Conservation (phyloP, 345 rosid species). For the Sonneratia caseolaris region DNA sequence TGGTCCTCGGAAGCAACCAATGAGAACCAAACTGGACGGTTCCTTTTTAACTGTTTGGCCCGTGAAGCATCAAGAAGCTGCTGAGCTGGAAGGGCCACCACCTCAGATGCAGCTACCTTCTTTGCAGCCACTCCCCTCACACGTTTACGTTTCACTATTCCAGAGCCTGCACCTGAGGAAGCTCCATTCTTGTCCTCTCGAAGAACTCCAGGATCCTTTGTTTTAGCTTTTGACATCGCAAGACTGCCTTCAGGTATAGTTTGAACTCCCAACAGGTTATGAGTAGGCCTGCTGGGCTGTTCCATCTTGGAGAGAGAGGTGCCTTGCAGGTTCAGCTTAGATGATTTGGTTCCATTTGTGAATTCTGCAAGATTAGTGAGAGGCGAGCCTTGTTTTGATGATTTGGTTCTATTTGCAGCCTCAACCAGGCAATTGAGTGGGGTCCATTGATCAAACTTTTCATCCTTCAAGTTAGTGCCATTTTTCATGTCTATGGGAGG, state of each 20-base stretch:
- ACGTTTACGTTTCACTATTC: constrained; percentile 40
- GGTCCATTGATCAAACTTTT: constrained; percentile 56
- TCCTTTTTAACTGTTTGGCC: constrained; percentile 29
- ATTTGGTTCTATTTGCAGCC: constrained; percentile 68
- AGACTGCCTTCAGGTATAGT: constrained; percentile 20
- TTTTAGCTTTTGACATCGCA: constrained; percentile 26
- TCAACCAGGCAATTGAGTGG: constrained; percentile 70
- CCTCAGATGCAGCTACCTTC: constrained; percentile 28
- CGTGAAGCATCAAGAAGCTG: constrained; percentile 33
- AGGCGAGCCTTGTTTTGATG: constrained; percentile 26
- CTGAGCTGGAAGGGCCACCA: constrained; percentile 27
- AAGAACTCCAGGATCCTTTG: constrained; percentile 30
- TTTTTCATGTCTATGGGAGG: constrained; percentile 17
- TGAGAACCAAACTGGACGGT: constrained; percentile 58
- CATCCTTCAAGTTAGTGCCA: constrained; percentile 31
- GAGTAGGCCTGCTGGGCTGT: constrained; percentile 11
- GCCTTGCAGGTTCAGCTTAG: constrained; percentile 36
- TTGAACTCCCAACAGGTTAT: constrained; percentile 20
- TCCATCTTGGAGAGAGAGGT: constrained; percentile 25
- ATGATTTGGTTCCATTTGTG: constrained; percentile 51
- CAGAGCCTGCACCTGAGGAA: constrained; percentile 25
- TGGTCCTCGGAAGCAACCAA: constrained; percentile 55
- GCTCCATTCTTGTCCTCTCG: constrained; percentile 33
- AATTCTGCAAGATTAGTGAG: constrained; percentile 51
- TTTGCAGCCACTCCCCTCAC: constrained; percentile 28